A percentile compares a stretch with the other conserved stretches of the same genome.
phyloP scores from a whole-genome alignment of 257 asterid genomes.

The Nemophila menziesii region DNA sequence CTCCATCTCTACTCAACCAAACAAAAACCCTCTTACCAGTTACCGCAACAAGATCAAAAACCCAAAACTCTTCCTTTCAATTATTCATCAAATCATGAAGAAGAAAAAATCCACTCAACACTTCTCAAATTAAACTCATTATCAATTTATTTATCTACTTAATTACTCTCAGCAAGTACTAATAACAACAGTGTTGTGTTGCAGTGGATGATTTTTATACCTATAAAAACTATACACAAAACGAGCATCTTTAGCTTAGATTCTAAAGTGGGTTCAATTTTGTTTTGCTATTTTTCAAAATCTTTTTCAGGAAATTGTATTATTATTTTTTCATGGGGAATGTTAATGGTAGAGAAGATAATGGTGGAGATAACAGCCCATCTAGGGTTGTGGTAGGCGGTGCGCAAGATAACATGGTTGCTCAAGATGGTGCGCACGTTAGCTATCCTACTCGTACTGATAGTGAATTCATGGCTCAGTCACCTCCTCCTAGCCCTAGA shows the following conservation, averaged over 20 bases:
- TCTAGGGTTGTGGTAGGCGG: slow-evolving; percentile 32
- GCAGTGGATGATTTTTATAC: background rate
- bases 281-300: slow-evolving; percentile 8
- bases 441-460: slow-evolving; percentile 15
- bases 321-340: slow-evolving; percentile 62
- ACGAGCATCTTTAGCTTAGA: slow-evolving; percentile 15
- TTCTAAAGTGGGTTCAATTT: slow-evolving; percentile 24
- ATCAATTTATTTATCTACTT: too few species aligned
- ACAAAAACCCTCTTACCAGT: background rate
- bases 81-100: too few species aligned
- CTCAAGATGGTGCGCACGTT: slow-evolving; percentile 28
- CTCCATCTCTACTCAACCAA: too few species aligned
- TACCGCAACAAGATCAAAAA: background rate
- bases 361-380: slow-evolving; percentile 36
- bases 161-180: background rate
- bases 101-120: too few species aligned
- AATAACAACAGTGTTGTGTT: background rate
- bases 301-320: background rate
- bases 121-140: background rate
- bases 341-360: slow-evolving; percentile 79
- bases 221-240: background rate
- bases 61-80: background rate
- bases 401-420: slow-evolving; percentile 37
- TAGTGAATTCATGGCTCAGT: slow-evolving; percentile 62
- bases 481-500: slow-evolving; percentile 91